Evolutionary conservation across 108 stramenopile genomes (phyloP).

Genomic region (Stephanodiscus minutulus): DNA sequence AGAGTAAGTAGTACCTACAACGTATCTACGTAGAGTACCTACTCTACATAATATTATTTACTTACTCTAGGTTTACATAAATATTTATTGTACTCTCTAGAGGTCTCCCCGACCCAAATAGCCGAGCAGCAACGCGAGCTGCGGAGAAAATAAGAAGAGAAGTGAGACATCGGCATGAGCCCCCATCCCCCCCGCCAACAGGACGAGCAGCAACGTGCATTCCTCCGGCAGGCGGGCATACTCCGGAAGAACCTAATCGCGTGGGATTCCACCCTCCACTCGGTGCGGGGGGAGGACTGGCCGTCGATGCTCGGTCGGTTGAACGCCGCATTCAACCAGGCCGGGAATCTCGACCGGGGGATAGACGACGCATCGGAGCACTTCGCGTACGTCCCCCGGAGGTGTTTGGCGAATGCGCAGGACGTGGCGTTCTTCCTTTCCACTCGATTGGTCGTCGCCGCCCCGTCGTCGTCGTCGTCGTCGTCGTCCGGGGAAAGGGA

Average conservation of each 20-base stretch:
- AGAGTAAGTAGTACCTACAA: no score
- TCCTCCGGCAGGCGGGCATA: constrained; percentile 75
- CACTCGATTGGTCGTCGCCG: constrained; percentile 29
- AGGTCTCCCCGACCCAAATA: no score
- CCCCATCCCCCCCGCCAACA: no score
- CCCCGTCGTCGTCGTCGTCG: neutral
- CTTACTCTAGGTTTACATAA: no score
- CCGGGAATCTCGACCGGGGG: constrained; percentile 66
- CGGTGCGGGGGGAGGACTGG: constrained; percentile 81
- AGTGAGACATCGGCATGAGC: no score
- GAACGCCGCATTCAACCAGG: constrained; percentile 86
- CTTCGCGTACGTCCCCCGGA: constrained; percentile 80
- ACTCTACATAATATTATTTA: no score
- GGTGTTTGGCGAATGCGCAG: constrained; percentile 75
- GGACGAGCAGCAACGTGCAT: constrained; percentile 10
- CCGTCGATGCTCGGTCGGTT: constrained; percentile 81
- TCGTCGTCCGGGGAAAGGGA: constrained; percentile 11
- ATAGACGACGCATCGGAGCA: constrained; percentile 85
- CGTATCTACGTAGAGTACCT: no score
- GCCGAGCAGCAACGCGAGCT: no score
- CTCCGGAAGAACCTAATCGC: constrained; percentile 77
- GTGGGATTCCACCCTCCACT: constrained; percentile 74
- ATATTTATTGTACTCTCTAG: no score
- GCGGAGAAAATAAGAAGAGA: no score
- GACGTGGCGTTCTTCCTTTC: constrained; percentile 90